Conservation (phyloP, 371 early-diverging fungal genomes). For the Mortierella sp. region DNA sequence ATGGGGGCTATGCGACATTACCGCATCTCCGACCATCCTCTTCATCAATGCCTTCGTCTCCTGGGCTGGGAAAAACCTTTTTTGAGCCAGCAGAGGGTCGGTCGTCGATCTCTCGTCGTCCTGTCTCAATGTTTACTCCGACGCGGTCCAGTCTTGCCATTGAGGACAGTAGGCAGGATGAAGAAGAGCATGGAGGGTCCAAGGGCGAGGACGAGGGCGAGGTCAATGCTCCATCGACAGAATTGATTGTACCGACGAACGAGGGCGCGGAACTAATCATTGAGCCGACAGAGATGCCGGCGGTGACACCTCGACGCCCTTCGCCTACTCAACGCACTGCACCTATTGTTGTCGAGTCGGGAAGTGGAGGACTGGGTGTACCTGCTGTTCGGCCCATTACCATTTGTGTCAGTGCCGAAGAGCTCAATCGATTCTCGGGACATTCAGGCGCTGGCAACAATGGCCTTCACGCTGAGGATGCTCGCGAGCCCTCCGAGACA, state of each 20-base stretch:
- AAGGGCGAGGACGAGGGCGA: too few relatives aligned
- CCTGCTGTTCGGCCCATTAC: slow-evolving; percentile 12
- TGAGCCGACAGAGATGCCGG: too few relatives aligned
- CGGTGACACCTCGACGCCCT: too few relatives aligned
- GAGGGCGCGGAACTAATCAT: too few relatives aligned
- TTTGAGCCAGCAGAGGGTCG: slow-evolving; percentile 19
- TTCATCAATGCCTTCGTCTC: slow-evolving; percentile 25
- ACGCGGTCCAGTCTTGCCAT: too few relatives aligned
- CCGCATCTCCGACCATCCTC: slow-evolving; percentile 7
- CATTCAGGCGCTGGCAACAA: background rate
- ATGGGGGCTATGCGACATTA: slow-evolving; percentile 8
- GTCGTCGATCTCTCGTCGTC: slow-evolving; percentile 12
- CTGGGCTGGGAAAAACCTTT: slow-evolving; percentile 9
- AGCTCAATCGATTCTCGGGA: slow-evolving; percentile 4
- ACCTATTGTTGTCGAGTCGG: too few relatives aligned
- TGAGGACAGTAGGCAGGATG: too few relatives aligned
- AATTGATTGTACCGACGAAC: too few relatives aligned
- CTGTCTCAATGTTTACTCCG: slow-evolving; percentile 33
- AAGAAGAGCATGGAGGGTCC: too few relatives aligned
- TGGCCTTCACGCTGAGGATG: background rate
- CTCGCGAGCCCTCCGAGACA: background rate
- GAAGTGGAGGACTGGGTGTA: too few relatives aligned
- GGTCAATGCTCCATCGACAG: background rate
- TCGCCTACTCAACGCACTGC: too few relatives aligned
- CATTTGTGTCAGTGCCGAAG: slow-evolving; percentile 20